Percentiles rank a stretch among this genome's conserved stretches.
Evolutionary conservation across 2,329 filamentous ascomycete species (phyloP).

Genomic region (Graphiopsis chlorocephala): DNA sequence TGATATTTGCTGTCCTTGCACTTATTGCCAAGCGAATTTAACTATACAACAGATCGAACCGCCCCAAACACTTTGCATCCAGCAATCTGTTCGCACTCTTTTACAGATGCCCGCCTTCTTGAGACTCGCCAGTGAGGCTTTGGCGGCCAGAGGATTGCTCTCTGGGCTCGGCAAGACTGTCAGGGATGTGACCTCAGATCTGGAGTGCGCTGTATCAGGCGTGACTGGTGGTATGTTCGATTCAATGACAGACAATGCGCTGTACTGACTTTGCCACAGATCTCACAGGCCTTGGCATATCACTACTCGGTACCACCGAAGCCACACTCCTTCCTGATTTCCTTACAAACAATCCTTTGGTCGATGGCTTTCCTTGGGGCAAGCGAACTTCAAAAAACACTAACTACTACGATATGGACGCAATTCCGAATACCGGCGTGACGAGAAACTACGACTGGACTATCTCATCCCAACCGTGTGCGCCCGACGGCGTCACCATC

Average conservation of each 20-base stretch:
- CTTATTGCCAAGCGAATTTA: not conserved
- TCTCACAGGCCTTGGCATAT: conserved; percentile 8
- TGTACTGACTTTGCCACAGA: not conserved
- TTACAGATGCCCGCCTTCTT: not conserved
- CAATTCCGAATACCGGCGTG: conserved; percentile 29
- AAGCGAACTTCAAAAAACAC: conserved; percentile 23
- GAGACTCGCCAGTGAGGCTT: not conserved
- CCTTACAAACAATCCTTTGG: conserved; percentile 20
- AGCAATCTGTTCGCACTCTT: not conserved
- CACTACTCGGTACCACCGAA: conserved; percentile 20
- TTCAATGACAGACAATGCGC: not conserved
- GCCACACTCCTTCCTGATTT: conserved; percentile 16
- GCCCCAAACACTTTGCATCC: not conserved
- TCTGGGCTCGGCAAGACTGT: conserved; percentile 6
- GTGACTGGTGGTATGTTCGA: not conserved
- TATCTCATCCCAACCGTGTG: conserved; percentile 21
- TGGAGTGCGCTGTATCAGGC: not conserved
- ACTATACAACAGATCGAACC: not conserved
- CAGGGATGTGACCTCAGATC: conserved; percentile 9
- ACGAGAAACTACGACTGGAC: conserved; percentile 30
- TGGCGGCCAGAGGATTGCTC: not conserved
- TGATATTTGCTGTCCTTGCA: not conserved
- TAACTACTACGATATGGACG: conserved; percentile 27
- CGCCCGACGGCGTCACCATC: conserved; percentile 29
- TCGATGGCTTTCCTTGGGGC: conserved; percentile 28